phyloP scores from a whole-genome alignment of 192 early-diverging fungal species.

The Coemansia sp. region DNA sequence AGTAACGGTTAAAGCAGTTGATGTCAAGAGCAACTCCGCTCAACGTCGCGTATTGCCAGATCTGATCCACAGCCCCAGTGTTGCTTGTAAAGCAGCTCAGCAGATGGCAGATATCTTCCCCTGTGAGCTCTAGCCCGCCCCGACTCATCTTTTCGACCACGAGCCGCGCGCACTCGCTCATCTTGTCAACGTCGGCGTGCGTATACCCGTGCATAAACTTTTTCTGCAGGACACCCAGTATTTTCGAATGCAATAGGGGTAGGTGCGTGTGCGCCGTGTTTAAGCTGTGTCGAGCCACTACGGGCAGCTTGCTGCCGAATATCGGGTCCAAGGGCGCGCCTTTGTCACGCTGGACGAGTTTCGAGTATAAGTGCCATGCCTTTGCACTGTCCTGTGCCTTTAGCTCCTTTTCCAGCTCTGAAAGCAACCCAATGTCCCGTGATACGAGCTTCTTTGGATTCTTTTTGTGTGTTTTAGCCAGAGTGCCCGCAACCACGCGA shows the following conservation, averaged over 20 bases:
- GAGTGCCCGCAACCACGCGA: too few species aligned
- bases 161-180: not conserved
- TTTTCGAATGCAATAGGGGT: not conserved
- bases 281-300: not conserved
- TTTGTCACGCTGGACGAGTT: not conserved
- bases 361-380: not conserved
- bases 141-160: not conserved
- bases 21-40: constrained; percentile 28
- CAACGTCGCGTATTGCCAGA: constrained; percentile 47
- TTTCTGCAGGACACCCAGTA: not conserved
- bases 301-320: not conserved
- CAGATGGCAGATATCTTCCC: constrained; percentile 10
- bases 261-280: not conserved
- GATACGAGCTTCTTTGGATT: not conserved
- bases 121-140: not conserved
- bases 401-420: not conserved
- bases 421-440: not conserved
- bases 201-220: constrained; percentile 3
- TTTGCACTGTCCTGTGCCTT: not conserved
- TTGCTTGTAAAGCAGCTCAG: constrained; percentile 19
- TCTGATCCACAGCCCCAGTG: constrained; percentile 16
- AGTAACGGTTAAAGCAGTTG: constrained; percentile 35
- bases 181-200: not conserved
- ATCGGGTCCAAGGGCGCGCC: not conserved
- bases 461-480: not conserved